Conservation (phyloP, 2,329 filamentous ascomycete genomes). For the Cytospora leucostoma region DNA sequence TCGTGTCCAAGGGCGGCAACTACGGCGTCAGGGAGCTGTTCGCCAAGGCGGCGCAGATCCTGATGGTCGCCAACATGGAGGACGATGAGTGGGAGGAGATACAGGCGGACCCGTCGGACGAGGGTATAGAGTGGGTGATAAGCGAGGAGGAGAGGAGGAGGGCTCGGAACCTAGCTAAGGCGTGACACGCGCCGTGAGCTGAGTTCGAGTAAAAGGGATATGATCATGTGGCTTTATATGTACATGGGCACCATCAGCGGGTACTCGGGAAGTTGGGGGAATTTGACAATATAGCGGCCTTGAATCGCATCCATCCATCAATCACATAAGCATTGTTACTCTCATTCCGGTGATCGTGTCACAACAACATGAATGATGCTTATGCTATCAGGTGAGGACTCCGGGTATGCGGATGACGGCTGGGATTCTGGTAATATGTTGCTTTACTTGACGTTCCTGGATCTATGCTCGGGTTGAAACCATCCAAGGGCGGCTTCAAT, state of each 20-base stretch:
- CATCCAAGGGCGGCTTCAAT: too few species aligned
- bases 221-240: not conserved
- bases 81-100: constrained; percentile 93
- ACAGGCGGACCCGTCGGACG: constrained; percentile 52
- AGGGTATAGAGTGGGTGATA: constrained; percentile 71
- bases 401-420: too few species aligned
- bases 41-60: constrained; percentile 73
- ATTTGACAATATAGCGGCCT: not conserved
- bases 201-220: not conserved
- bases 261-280: not conserved
- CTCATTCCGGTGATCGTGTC: not conserved
- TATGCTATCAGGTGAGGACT: too few species aligned
- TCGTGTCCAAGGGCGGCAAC: constrained; percentile 68
- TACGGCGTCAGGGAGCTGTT: constrained; percentile 81
- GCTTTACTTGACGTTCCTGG: too few species aligned
- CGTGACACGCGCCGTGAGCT: constrained; percentile 8
- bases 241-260: constrained; percentile 11
- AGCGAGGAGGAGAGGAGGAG: constrained; percentile 72
- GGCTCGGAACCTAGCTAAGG: constrained; percentile 67
- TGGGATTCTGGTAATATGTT: too few species aligned
- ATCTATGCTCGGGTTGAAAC: too few species aligned
- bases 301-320: not conserved
- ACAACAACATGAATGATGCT: too few species aligned
- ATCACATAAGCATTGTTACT: not conserved
- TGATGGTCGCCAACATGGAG: constrained; percentile 90